These are phyloP conservation scores for Garcia nutans DNA, from an alignment of 345 rosid genomes.

Conservation along the genomic window DNA sequence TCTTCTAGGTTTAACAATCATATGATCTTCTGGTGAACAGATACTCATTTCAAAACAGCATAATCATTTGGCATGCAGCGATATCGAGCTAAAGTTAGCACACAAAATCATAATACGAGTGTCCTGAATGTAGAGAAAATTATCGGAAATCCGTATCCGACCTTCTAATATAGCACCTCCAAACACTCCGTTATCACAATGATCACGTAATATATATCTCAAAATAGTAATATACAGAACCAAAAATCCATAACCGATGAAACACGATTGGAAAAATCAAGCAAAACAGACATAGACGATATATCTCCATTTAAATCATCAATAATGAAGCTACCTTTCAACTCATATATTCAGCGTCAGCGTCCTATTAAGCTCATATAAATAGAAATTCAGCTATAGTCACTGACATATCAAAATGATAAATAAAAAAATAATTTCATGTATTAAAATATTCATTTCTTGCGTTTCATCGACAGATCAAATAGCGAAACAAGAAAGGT, in stretches of 20 bases:
- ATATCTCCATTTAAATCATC: neutral
- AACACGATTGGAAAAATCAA: neutral
- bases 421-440: neutral
- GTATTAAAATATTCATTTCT: neutral
- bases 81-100: neutral
- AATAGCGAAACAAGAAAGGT: neutral
- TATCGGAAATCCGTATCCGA: neutral
- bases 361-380: neutral
- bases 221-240: neutral
- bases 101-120: too few relatives aligned
- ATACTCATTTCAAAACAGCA: neutral
- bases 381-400: neutral
- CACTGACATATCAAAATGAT: too few relatives aligned
- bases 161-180: neutral
- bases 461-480: neutral
- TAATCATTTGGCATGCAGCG: neutral
- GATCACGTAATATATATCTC: neutral
- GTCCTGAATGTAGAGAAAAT: neutral
- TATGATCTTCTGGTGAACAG: neutral
- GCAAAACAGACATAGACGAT: neutral
- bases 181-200: neutral
- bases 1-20: neutral
- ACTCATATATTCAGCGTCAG: neutral
- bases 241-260: neutral
- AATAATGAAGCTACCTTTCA: neutral